Conservation (phyloP, 129 eudicot genomes). For the Scalesia atractyloides region DNA sequence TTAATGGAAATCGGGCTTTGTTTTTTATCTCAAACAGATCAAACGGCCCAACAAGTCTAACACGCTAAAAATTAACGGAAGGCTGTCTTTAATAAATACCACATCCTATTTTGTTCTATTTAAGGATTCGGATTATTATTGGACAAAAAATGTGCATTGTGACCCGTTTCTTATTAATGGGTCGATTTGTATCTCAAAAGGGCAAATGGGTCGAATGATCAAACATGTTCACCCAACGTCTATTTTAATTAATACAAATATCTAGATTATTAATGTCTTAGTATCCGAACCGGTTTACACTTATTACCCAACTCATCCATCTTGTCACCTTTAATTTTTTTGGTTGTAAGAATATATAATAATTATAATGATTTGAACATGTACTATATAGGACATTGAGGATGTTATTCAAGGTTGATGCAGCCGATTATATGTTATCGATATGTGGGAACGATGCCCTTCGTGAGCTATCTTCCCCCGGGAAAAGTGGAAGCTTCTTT, state of each 20-base stretch:
- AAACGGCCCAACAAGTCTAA: background rate
- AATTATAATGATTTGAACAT: conserved; percentile 1
- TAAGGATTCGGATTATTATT: background rate
- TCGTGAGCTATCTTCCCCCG: conserved; percentile 93
- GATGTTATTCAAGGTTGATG: conserved; percentile 93
- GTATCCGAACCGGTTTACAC: background rate
- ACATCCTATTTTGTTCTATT: background rate
- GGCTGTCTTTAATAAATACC: background rate
- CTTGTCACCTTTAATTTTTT: background rate
- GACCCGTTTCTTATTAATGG: background rate
- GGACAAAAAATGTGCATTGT: background rate
- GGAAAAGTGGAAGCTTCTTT: conserved; percentile 96
- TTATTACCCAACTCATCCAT: background rate
- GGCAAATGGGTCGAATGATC: background rate
- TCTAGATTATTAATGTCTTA: background rate
- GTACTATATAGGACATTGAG: conserved; percentile 63
- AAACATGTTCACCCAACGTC: background rate
- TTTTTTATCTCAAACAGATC: background rate
- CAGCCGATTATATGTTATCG: conserved; percentile 97
- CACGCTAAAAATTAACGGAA: background rate
- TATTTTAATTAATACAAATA: background rate
- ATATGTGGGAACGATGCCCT: conserved; percentile 93
- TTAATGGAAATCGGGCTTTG: too few species aligned
- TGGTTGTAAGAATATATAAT: background rate
- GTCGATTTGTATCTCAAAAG: background rate